A percentile compares a stretch with the other conserved stretches of the same genome.
These are phyloP conservation scores for Torulaspora franciscae DNA, from an alignment of 805 yeast genomes.

Conservation along the genomic window DNA sequence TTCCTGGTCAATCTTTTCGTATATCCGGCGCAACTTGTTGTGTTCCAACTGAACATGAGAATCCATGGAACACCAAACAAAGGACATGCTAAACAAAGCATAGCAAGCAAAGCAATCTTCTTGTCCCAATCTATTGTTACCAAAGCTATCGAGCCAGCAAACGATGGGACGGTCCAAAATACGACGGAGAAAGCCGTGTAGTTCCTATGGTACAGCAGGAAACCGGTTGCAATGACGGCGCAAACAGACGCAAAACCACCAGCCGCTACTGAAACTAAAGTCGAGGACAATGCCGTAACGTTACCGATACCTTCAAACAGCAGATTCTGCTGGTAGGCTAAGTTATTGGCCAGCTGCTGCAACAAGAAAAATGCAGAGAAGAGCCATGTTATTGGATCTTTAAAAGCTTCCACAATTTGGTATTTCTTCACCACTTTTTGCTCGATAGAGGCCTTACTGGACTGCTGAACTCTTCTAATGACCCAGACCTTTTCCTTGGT, in stretches of 20 bases:
- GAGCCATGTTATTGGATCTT: slow-evolving; percentile 46
- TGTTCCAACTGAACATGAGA: slow-evolving; percentile 37
- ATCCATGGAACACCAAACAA: slow-evolving; percentile 43
- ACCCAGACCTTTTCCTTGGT: slow-evolving; percentile 49
- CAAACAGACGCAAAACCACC: slow-evolving; percentile 46
- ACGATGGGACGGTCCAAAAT: slow-evolving; percentile 41
- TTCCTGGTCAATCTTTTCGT: slow-evolving; percentile 49
- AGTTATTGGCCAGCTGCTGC: slow-evolving; percentile 48
- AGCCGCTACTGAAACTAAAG: slow-evolving; percentile 50
- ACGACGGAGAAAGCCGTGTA: slow-evolving; percentile 39
- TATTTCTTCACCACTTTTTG: slow-evolving; percentile 44
- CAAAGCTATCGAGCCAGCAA: slow-evolving; percentile 44
- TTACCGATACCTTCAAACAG: slow-evolving; percentile 46
- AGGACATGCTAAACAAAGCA: slow-evolving; percentile 44
- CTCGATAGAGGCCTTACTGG: slow-evolving; percentile 42
- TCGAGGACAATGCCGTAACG: slow-evolving; percentile 41
- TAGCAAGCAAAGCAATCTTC: slow-evolving; percentile 45
- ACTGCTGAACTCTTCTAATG: slow-evolving; percentile 41
- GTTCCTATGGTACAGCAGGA: slow-evolving; percentile 35
- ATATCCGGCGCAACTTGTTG: slow-evolving; percentile 42
- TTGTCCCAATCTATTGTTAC: slow-evolving; percentile 43
- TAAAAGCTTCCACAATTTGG: slow-evolving; percentile 48
- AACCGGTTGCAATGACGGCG: slow-evolving; percentile 37
- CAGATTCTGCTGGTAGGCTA: slow-evolving; percentile 49
- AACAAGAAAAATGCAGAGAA: slow-evolving; percentile 40